These are phyloP conservation scores for Lepidium africanum DNA, from an alignment of 345 rosid genomes.

Conservation along the genomic window DNA sequence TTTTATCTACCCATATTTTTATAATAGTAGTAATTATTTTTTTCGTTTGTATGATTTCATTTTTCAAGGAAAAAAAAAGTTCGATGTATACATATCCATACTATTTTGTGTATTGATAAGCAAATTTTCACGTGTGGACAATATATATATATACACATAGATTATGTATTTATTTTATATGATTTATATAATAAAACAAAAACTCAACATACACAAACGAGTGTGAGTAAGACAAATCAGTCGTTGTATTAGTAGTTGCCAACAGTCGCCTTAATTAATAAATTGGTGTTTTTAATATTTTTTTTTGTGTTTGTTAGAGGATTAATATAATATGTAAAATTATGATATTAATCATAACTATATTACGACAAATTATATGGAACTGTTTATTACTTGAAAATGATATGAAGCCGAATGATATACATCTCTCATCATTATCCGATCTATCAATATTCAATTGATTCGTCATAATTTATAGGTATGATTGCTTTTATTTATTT, in stretches of 20 bases:
- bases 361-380: slow-evolving; percentile 9
- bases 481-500: not conserved
- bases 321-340: slow-evolving; percentile 14
- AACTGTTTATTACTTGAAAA: not conserved
- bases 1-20: not conserved
- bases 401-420: not conserved
- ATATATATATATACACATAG: not conserved
- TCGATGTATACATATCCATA: not conserved
- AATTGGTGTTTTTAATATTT: not conserved
- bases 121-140: slow-evolving; percentile 11
- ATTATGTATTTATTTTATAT: too few species aligned
- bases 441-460: not conserved
- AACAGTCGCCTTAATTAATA: slow-evolving; percentile 16
- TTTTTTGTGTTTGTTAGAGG: slow-evolving; percentile 1
- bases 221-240: slow-evolving; percentile 21
- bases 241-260: slow-evolving; percentile 27
- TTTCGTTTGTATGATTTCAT: slow-evolving; percentile 5
- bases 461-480: not conserved
- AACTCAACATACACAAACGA: not conserved
- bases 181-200: too few species aligned
- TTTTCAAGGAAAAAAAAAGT: slow-evolving; percentile 25
- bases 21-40: not conserved
- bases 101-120: not conserved
- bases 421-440: slow-evolving; percentile 6
- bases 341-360: slow-evolving; percentile 12